A percentile compares a stretch with the other conserved stretches of the same genome.
Evolutionary conservation across 1,284 basidiomycete genomes (phyloP).

Genomic region (Cerioporus squamosus): DNA sequence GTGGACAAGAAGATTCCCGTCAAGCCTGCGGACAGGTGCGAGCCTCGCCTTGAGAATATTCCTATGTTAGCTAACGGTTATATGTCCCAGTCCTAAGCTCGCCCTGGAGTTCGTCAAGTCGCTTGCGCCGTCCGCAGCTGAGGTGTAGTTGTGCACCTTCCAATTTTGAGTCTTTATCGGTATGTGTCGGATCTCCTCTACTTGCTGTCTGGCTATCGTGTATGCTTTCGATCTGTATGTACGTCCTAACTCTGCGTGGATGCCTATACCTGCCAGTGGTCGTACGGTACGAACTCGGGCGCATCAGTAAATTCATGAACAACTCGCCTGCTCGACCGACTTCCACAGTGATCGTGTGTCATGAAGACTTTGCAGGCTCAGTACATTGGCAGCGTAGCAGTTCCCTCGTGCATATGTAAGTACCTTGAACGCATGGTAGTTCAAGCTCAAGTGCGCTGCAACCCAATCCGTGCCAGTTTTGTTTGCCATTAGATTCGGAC

Average conservation of each 20-base stretch:
- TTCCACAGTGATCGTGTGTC: too few species aligned
- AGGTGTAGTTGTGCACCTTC: neutral
- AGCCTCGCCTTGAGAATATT: too few species aligned
- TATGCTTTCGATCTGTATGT: constrained; percentile 8
- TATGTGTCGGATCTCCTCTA: neutral
- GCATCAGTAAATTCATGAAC: too few species aligned
- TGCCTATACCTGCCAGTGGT: neutral
- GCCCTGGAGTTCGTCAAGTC: constrained; percentile 33
- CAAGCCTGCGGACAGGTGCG: constrained; percentile 80
- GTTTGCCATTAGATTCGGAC: neutral
- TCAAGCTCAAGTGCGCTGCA: too few species aligned
- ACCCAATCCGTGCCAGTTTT: too few species aligned
- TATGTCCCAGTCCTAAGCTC: constrained; percentile 17
- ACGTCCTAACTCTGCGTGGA: neutral
- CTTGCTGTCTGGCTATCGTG: constrained; percentile 14
- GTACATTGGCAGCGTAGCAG: too few species aligned
- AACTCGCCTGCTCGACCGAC: too few species aligned
- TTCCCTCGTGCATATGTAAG: too few species aligned
- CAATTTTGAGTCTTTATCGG: neutral
- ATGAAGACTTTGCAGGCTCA: too few species aligned
- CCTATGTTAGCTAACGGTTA: too few species aligned
- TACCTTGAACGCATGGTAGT: too few species aligned
- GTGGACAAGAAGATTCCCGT: constrained; percentile 84
- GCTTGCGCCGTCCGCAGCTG: neutral
- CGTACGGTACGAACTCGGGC: neutral